Conservation (phyloP, 2,329 filamentous ascomycete species). For the Apiospora malaysiana region DNA sequence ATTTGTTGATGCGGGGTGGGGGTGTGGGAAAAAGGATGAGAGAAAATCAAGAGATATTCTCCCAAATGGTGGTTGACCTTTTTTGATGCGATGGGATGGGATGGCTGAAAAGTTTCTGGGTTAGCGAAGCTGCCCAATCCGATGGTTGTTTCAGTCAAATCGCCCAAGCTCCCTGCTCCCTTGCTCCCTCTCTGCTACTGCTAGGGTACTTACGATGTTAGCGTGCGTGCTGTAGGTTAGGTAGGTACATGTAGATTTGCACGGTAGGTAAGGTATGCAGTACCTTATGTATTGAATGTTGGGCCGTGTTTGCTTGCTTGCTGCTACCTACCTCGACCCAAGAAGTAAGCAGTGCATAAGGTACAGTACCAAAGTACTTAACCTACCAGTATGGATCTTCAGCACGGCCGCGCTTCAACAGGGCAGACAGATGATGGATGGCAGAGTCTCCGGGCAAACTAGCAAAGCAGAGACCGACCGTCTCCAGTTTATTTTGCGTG, state of each 20-base stretch:
- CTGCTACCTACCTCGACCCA: background rate
- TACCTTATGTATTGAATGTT: background rate
- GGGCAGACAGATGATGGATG: no score
- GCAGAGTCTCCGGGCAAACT: background rate
- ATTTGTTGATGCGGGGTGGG: conserved; percentile 24
- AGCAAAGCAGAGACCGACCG: background rate
- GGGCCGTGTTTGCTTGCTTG: background rate
- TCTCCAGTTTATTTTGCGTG: background rate
- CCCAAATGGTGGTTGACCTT: conserved; percentile 10
- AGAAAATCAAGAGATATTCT: conserved; percentile 8
- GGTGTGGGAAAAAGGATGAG: conserved; percentile 29
- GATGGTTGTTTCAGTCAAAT: conserved; percentile 18
- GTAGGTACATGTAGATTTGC: no score
- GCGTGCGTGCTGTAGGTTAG: no score
- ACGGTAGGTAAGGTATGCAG: background rate
- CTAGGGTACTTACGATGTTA: no score
- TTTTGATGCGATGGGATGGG: conserved; percentile 20
- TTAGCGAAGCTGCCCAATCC: conserved; percentile 18
- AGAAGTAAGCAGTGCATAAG: background rate
- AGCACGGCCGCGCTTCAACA: background rate
- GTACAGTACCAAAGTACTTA: no score
- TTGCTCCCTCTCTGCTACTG: no score
- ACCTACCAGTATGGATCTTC: no score
- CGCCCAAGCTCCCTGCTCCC: conserved; percentile 10
- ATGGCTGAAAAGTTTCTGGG: conserved; percentile 27